phyloP scores from a whole-genome alignment of 441 rosid genomes.

The Sinapis alba region DNA sequence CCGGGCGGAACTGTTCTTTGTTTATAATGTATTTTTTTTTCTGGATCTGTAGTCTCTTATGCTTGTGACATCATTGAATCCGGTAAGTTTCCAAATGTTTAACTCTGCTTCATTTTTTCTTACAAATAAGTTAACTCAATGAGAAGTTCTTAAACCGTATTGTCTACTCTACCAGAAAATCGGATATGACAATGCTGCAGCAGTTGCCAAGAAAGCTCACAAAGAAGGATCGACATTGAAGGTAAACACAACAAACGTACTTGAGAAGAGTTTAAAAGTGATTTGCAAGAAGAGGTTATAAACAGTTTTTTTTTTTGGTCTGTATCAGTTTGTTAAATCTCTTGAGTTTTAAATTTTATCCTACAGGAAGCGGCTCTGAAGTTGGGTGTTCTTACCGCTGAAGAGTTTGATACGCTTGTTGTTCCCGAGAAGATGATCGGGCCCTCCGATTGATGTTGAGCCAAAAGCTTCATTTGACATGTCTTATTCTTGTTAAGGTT shows the following conservation, averaged over 20 bases:
- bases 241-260: conserved; percentile 48
- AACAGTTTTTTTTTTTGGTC: neutral
- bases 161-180: conserved; percentile 64
- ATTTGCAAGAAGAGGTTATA: neutral
- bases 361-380: conserved; percentile 78
- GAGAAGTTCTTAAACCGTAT: neutral
- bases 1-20: neutral
- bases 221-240: conserved; percentile 88
- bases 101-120: conserved; percentile 7
- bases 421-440: conserved; percentile 98
- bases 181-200: conserved; percentile 97
- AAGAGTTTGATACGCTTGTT: conserved; percentile 89
- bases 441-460: conserved; percentile 62
- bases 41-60: conserved; percentile 75
- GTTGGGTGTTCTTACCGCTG: conserved; percentile 70
- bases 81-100: conserved; percentile 56
- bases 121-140: neutral
- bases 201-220: conserved; percentile 98
- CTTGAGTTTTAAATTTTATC: neutral
- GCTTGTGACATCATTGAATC: conserved; percentile 98
- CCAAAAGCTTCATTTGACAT: neutral
- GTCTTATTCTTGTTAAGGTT: neutral
- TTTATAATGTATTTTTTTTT: conserved; percentile 10
- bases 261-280: neutral
- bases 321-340: neutral